Evolutionary conservation across 2,329 filamentous ascomycete genomes (phyloP).

Genomic region (Sporothrix dimorphospora): DNA sequence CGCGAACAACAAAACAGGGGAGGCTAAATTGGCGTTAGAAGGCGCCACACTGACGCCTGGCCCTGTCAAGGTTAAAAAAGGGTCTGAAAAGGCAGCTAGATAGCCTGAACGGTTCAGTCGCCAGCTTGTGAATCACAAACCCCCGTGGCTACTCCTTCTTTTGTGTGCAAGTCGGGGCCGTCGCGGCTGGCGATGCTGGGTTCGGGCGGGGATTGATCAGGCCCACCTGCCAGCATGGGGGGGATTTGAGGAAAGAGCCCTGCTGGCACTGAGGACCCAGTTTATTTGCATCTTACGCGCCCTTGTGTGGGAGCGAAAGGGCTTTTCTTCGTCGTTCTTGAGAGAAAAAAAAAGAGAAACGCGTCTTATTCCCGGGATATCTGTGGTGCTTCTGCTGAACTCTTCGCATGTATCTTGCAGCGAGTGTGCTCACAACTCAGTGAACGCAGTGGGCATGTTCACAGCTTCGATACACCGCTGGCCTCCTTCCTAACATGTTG

Average conservation of each 20-base stretch:
- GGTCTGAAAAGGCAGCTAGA: neutral
- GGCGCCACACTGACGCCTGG: neutral
- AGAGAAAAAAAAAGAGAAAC: neutral
- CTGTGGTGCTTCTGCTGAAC: neutral
- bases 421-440: neutral
- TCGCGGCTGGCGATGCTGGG: neutral
- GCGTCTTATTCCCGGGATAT: conserved; percentile 27
- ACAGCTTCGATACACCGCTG: neutral
- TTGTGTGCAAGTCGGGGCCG: neutral
- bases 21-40: neutral
- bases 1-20: neutral
- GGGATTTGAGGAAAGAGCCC: neutral
- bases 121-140: neutral
- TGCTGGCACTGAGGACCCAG: neutral
- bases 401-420: neutral
- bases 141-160: neutral
- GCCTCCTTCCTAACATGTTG: neutral
- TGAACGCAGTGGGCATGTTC: neutral
- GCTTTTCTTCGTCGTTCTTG: neutral
- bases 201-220: conserved; percentile 5
- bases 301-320: neutral
- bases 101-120: neutral
- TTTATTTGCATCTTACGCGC: neutral
- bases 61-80: neutral
- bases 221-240: conserved; percentile 6